phyloP scores from a whole-genome alignment of 2,329 filamentous ascomycete species.

The Fusarium sp. region DNA sequence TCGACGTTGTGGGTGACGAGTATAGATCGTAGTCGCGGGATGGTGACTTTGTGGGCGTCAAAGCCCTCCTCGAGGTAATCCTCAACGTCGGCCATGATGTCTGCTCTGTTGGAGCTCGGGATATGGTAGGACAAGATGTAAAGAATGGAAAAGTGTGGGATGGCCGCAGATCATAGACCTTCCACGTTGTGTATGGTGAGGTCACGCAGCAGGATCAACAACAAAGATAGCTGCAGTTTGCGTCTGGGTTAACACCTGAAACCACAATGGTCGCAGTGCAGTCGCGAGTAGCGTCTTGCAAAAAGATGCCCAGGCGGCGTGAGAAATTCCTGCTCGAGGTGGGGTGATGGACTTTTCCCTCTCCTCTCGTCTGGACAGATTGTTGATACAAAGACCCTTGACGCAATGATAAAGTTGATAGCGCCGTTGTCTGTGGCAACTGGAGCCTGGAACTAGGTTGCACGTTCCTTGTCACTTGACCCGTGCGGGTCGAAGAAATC shows the following conservation, averaged over 20 bases:
- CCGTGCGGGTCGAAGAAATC: background rate
- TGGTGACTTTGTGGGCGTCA: conserved; percentile 84
- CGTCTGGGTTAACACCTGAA: background rate
- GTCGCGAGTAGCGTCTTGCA: background rate
- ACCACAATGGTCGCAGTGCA: conserved; percentile 7
- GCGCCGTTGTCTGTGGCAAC: conserved; percentile 57
- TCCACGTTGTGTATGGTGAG: conserved; percentile 12
- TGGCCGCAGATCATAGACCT: conserved; percentile 31
- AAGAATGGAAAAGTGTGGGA: conserved; percentile 25
- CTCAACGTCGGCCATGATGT: conserved; percentile 73
- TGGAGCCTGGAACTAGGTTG: conserved; percentile 20
- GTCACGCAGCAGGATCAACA: conserved; percentile 12
- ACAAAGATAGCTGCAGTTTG: conserved; percentile 26
- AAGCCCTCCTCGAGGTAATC: conserved; percentile 91
- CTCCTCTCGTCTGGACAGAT: conserved; percentile 24
- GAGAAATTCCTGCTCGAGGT: conserved; percentile 23
- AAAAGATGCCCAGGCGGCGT: background rate
- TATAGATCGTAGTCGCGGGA: conserved; percentile 90
- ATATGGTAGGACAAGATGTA: conserved; percentile 11
- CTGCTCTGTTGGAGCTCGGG: conserved; percentile 14
- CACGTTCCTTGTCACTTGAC: conserved; percentile 41
- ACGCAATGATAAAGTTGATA: conserved; percentile 46
- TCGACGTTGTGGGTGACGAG: conserved; percentile 88
- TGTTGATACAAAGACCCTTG: conserved; percentile 47
- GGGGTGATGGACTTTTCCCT: conserved; percentile 39